Conservation (phyloP, 129 eudicot species). For the Silybum marianum region DNA sequence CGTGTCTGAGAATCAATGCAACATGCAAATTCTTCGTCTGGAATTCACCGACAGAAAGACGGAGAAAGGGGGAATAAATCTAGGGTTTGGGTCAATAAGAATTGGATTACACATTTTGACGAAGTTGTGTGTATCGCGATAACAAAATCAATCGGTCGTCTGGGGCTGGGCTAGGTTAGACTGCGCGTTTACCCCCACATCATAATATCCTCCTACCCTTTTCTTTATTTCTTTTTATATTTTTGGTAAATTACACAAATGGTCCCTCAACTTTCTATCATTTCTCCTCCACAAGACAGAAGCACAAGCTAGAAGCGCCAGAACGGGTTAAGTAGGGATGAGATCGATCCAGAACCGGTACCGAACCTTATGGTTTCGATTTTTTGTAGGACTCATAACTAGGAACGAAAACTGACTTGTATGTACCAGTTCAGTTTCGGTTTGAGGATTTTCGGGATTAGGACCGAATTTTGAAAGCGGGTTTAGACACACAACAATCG, state of each 20-base stretch:
- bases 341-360: no score
- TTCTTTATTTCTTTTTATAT: not conserved
- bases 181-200: conserved; percentile 35
- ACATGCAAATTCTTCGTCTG: conserved; percentile 14
- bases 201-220: not conserved
- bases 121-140: conserved; percentile 17
- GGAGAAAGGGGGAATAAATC: conserved; percentile 35
- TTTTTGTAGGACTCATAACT: no score
- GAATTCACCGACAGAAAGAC: conserved; percentile 26
- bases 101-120: conserved; percentile 21
- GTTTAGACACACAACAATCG: no score
- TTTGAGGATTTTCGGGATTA: no score
- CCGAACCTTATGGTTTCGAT: no score
- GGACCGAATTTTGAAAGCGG: no score
- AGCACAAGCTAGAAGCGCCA: not conserved
- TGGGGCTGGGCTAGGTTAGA: conserved; percentile 31
- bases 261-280: not conserved
- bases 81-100: conserved; percentile 37
- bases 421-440: no score
- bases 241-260: not conserved
- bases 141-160: conserved; percentile 35
- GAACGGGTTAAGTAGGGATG: no score
- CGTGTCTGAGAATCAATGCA: conserved; percentile 12
- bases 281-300: not conserved
- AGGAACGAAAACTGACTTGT: no score